Base-by-base conservation (phyloP, 1,284 basidiomycete species). In the Tylopilus sp. region DNA sequence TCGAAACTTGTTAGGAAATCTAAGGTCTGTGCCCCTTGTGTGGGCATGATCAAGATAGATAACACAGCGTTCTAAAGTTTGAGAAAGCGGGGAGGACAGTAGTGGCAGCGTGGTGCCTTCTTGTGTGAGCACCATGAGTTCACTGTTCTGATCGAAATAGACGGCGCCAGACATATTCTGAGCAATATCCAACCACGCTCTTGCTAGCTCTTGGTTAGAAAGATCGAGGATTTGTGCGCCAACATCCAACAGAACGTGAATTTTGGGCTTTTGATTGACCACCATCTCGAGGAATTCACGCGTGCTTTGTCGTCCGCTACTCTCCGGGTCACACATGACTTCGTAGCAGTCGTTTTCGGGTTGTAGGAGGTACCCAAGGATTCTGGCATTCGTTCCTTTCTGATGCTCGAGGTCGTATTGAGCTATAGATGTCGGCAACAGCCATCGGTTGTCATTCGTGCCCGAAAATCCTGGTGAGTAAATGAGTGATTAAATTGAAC, bases 31-130 rank as follows among this genome's bases (percentile, higher is more conserved):
- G 4, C 86, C 86, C 39, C 87, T 74, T 1, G 86, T 88, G 68
- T 87, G 86, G 0, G 83, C 83, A 69, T 88, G 86, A 57, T 88
- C 87, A 0, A 88, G 80, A 67, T 87, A 88, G 4, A 87, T 72
- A 6, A 86, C 64, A 55, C 84, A 85, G 61, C 79, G 74, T 22
- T 81, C 78, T 0, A 87, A 73, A 55, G 79, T 79, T 47, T 80
- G 73, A 18, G 69, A 72, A 70, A 80, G 85, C 0, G 81, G 77
- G 1, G 86, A 88, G 8, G 80, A 78, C 7, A 72, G 57, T 6
- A 88, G 72, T 0, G 73, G 71, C 60, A 84, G 81, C 0, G 74
- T 69, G 6, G 60, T 70, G 0, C 79, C 81, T 61, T 84, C 81
- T 16, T 74, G 80, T 15, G 75, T 80, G 53, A 83, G 60, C 3